Evolutionary conservation across 345 rosid species (phyloP).

Genomic region (Dipteronia sinensis): DNA sequence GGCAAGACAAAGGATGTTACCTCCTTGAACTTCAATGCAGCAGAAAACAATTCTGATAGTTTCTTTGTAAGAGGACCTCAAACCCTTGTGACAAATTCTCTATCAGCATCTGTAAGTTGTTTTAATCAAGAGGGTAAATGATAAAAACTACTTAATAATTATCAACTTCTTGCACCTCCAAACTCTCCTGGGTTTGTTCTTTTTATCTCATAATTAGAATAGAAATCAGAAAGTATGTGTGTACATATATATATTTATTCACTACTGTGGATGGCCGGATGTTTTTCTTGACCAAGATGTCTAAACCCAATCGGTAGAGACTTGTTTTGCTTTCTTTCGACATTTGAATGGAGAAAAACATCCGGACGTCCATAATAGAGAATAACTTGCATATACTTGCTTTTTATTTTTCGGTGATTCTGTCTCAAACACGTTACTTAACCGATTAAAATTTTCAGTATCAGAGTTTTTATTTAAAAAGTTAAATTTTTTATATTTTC

Average conservation of each 20-base stretch:
- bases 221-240: not conserved
- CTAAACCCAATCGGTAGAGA: not conserved
- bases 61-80: conserved; percentile 87
- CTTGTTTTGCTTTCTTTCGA: not conserved
- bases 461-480: not conserved
- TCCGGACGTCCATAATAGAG: not conserved
- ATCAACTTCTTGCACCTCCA: not conserved
- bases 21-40: conserved; percentile 38
- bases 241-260: not conserved
- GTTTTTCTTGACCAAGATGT: not conserved
- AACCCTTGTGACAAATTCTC: conserved; percentile 55
- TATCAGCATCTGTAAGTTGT: conserved; percentile 55
- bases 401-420: not conserved
- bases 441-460: not conserved
- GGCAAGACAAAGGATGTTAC: conserved; percentile 43
- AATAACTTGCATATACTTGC: no score
- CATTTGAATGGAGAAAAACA: not conserved
- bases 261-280: not conserved
- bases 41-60: conserved; percentile 55
- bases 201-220: not conserved
- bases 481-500: no score
- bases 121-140: conserved; percentile 51
- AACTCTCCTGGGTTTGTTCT: not conserved
- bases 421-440: not conserved
- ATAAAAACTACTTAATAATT: conserved; percentile 30